Base-by-base conservation (phyloP, 768 basidiomycete species). In the Collybia nuda region DNA sequence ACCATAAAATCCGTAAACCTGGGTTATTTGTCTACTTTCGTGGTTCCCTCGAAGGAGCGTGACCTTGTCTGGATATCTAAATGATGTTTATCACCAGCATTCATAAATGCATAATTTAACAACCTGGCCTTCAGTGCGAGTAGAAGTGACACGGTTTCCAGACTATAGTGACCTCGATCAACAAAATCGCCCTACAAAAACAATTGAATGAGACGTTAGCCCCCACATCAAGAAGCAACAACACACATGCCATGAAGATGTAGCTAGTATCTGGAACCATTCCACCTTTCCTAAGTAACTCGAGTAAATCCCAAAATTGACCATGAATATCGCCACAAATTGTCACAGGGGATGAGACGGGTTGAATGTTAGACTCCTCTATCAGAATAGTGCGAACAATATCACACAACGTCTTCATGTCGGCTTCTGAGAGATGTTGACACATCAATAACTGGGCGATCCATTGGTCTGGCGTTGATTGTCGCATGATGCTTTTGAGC, bases 1-100 rank as follows among this genome's bases (percentile, higher is more conserved):
- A 94, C 94, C 94, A 63, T 97, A 98, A 67, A 97, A 98, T n/a
- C 95, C 96, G 52, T 98, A 98, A 2, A 94, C 96, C 61, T 98
- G 96, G 3, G 96, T 98, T 59, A 98, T 98, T 67, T 98, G 96
- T 55, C 96, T 75, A 60, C 91, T 94, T 67, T 98, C 96, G 65
- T 98, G 96, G 68, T 98, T 98, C 35, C 96, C 95, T 26, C 96
- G 80, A 12, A 98, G 77, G 2, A 98, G 73, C 2, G 92, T 95
- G 49, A 98, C 90, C 60, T 84, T 84, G 68, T 97, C 92, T 14
- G 96, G 95, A 67, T 95, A 96, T 64, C 93, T 93, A 62, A 11
- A 35, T 40, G 19, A 49, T 40, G 44, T 35, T 32, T 11, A 40
- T 61, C 40, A 50, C 46, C 6, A 58, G 50, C 9, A 19, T 21